These are phyloP conservation scores for Carnegiea gigantea DNA, from an alignment of 179 eudicot genomes.

Conservation along the genomic window DNA sequence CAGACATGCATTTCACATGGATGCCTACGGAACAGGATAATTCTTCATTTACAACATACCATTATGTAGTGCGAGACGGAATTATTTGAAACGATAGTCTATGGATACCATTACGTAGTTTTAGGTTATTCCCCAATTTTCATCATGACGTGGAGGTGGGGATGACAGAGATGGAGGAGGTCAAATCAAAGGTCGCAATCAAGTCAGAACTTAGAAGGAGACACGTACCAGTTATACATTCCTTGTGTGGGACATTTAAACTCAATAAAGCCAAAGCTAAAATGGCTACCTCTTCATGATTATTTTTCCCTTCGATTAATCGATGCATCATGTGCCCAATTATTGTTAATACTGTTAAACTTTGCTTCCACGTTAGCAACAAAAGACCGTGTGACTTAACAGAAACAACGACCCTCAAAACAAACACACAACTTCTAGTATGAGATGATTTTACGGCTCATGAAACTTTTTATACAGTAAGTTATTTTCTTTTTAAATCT, in stretches of 20 bases:
- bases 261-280: background rate
- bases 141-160: background rate
- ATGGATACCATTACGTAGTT: too few relatives aligned
- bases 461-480: too few relatives aligned
- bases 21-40: too few relatives aligned
- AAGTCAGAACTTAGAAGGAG: background rate
- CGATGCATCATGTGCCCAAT: background rate
- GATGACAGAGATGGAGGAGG: background rate
- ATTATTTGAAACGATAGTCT: too few relatives aligned
- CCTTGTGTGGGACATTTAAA: background rate
- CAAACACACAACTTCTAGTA: too few relatives aligned
- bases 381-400: background rate
- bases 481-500: too few relatives aligned
- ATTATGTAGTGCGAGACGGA: too few relatives aligned
- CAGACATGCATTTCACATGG: too few relatives aligned
- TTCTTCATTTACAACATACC: too few relatives aligned
- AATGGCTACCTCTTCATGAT: background rate
- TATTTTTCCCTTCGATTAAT: background rate
- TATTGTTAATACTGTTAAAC: background rate
- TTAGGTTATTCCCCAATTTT: background rate
- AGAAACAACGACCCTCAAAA: too few relatives aligned
- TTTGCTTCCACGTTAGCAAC: background rate
- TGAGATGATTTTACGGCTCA: too few relatives aligned
- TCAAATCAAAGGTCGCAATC: slow-evolving; percentile 4
- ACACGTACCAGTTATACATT: slow-evolving; percentile 4